Evolutionary conservation across 306 rosid genomes (phyloP).

Genomic region (Rosa rugosa): DNA sequence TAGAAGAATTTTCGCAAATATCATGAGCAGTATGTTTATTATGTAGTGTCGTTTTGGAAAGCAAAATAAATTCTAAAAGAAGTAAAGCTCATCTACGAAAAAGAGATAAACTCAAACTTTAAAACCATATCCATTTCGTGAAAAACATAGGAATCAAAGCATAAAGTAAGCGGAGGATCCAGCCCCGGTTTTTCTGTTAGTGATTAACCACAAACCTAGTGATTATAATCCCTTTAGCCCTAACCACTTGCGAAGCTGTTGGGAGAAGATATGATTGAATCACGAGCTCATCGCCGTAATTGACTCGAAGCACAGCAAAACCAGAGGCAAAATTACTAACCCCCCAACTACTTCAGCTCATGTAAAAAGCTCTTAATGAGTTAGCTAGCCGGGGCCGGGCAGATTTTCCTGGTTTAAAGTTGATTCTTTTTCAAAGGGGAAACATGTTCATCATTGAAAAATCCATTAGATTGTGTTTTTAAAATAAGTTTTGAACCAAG

Average conservation of each 20-base stretch:
- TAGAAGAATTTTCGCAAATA: no score
- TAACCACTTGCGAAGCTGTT: not conserved
- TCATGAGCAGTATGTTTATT: no score
- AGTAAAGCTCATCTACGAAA: no score
- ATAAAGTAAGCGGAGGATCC: not conserved
- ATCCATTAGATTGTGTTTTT: not conserved
- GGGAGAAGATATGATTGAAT: conserved; percentile 6
- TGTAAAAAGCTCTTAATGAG: conserved; percentile 9
- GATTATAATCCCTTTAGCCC: not conserved
- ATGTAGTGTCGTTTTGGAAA: no score
- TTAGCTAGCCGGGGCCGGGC: conserved; percentile 10
- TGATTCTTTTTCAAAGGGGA: not conserved
- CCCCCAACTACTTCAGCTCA: not conserved
- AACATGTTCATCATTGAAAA: conserved; percentile 9
- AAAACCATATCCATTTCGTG: not conserved
- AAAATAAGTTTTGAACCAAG: not conserved
- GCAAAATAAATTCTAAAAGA: no score
- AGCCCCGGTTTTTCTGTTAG: not conserved
- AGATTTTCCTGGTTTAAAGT: conserved; percentile 24
- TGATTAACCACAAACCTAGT: not conserved
- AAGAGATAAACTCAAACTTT: not conserved
- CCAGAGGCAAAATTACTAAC: not conserved
- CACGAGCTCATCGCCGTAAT: conserved; percentile 25
- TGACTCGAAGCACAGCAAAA: conserved; percentile 21
- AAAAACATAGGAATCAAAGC: not conserved